phyloP scores from a whole-genome alignment of 352 stramenopile genomes.

The Pythium myriotylum region DNA sequence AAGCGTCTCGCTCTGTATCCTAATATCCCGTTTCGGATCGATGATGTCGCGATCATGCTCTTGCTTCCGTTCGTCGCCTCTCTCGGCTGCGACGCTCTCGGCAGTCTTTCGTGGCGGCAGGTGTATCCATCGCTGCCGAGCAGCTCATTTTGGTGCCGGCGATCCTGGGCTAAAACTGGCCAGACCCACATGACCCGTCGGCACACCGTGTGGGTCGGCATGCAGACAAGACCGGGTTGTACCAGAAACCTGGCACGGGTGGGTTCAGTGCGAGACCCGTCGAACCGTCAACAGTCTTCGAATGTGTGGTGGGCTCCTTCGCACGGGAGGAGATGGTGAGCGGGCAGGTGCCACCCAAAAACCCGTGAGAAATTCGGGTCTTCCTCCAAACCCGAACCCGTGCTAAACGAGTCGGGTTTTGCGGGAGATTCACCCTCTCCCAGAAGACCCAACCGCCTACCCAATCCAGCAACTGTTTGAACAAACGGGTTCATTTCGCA shows the following conservation, averaged over 20 bases:
- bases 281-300: conserved; percentile 8
- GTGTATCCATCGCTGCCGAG: conserved; percentile 9
- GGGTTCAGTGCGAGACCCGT: conserved; percentile 17
- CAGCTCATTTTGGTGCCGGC: background rate
- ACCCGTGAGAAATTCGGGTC: conserved; percentile 11
- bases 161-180: background rate
- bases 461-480: background rate
- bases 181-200: conserved; percentile 25
- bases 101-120: background rate
- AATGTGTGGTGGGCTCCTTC: conserved; percentile 28
- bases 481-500: background rate
- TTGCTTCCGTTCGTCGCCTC: too few relatives aligned
- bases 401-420: conserved; percentile 12
- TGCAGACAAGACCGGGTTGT: conserved; percentile 12
- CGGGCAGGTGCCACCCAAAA: conserved; percentile 24
- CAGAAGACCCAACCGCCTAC: conserved; percentile 10
- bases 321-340: conserved; percentile 16
- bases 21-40: background rate
- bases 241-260: conserved; percentile 34
- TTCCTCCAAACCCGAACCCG: conserved; percentile 16
- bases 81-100: background rate
- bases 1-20: conserved; percentile 16
- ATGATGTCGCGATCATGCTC: background rate
- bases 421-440: conserved; percentile 10
- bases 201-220: conserved; percentile 19